Base-by-base conservation (phyloP, 768 basidiomycete species). In the Lactifluus subvellereus region DNA sequence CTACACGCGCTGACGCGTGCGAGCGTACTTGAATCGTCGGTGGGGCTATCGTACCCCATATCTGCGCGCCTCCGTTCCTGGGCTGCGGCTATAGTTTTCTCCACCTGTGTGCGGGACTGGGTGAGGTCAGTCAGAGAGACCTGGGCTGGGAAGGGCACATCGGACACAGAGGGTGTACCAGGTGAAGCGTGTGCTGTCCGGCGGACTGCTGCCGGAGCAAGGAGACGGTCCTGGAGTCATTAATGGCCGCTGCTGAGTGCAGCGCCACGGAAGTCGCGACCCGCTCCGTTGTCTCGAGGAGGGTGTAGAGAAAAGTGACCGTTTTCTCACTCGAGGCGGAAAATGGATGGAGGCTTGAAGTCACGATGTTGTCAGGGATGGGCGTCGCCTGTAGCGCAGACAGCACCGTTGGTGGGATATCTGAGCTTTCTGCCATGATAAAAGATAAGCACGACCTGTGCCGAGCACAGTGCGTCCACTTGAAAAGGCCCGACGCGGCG, bases 201-300 rank as follows among this genome's bases (percentile, higher is more conserved):
- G 54, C 64, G 7, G 63, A 65, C 35, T 66, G 66, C 43, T 66
- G 54, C 7, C 66, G 66, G 37, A 66, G 63, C 20, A 56, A 10
- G 1, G 66, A 66, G 40, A 66, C 59, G 27, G 63, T 65, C 54
- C 55, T 66, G n/a, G 66, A 60, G 54, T 66, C 58, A 42, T 62
- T 54, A 3, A 66, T 8, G 22, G 56, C 59, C 7, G 59, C 53
- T 2, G 54, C 43, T 11, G 61, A 62, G 53, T 66, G 63, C 2
- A 66, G 42, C 11, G 64, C 33, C 18, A 59, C 43, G 16, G 62
- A 55, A 40, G 57, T 58, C 3, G 66, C 47, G 3, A 66, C 42
- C 1, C 50, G 57, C 30, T 50, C 63, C 0, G 63, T 56, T 8
- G 57, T 60, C n/a, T 65, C 54, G 49, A 66, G 53, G 49, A 66